phyloP scores from a whole-genome alignment of 805 yeast species.

The Metschnikowia continentalis region DNA sequence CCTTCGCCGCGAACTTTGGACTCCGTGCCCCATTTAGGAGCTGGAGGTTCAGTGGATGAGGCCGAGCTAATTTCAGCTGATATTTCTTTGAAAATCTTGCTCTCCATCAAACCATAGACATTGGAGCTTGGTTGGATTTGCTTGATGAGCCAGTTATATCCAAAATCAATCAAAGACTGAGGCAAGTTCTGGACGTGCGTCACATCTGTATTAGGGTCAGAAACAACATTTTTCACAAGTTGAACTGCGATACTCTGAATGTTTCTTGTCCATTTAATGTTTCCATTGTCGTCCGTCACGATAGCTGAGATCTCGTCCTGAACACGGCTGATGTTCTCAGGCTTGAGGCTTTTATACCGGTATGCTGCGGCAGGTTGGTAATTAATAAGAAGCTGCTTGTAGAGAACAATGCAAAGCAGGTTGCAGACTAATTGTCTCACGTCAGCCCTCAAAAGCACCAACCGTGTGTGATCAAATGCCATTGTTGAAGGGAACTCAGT shows the following conservation, averaged over 20 bases:
- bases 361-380: slow-evolving; percentile 27
- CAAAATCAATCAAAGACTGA: slow-evolving; percentile 50
- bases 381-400: slow-evolving; percentile 56
- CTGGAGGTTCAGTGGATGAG: not conserved
- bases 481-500: slow-evolving; percentile 79
- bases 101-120: slow-evolving; percentile 73
- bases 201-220: slow-evolving; percentile 13
- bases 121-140: slow-evolving; percentile 82
- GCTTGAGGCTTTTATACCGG: slow-evolving; percentile 18
- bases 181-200: slow-evolving; percentile 23
- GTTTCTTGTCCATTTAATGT: slow-evolving; percentile 86
- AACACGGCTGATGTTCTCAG: slow-evolving; percentile 42
- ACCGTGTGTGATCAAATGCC: slow-evolving; percentile 78
- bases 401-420: slow-evolving; percentile 66
- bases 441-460: slow-evolving; percentile 76
- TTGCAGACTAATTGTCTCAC: slow-evolving; percentile 80
- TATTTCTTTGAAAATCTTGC: slow-evolving; percentile 49
- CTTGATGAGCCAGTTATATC: slow-evolving; percentile 74
- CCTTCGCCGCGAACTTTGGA: slow-evolving; percentile 5
- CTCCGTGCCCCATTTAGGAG: slow-evolving; percentile 4
- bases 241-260: slow-evolving; percentile 69
- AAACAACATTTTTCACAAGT: slow-evolving; percentile 42
- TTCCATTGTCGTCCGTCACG: slow-evolving; percentile 80
- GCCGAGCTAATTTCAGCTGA: not conserved
- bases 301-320: slow-evolving; percentile 74